phyloP scores from a whole-genome alignment of 176 grass and related monocot genomes.

The Ananas comosus region DNA sequence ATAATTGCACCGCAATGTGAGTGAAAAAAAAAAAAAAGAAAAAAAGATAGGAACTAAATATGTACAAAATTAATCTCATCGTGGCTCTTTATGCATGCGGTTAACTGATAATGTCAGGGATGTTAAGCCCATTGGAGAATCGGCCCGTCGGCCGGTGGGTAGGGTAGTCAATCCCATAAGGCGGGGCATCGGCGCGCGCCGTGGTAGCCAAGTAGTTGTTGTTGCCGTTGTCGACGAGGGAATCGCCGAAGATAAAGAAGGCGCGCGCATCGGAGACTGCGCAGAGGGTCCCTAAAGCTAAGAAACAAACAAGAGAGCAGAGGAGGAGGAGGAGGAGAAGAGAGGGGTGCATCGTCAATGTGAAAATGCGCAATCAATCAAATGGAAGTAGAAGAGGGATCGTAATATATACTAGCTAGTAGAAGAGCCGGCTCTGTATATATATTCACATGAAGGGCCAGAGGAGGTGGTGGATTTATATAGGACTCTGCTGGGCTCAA shows the following conservation, averaged over 20 bases:
- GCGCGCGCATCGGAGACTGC: constrained; percentile 42
- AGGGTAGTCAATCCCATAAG: constrained; percentile 87
- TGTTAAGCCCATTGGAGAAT: constrained; percentile 88
- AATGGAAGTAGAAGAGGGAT: not conserved
- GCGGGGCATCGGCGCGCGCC: constrained; percentile 68
- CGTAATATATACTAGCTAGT: too few relatives aligned
- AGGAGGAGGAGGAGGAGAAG: not conserved
- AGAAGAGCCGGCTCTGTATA: too few relatives aligned
- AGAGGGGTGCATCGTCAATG: not conserved
- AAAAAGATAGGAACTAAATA: not conserved
- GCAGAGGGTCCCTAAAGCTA: not conserved
- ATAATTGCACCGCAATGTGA: not conserved
- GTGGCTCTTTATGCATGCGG: not conserved
- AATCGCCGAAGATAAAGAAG: constrained; percentile 94
- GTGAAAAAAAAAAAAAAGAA: too few relatives aligned
- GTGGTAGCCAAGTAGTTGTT: constrained; percentile 80
- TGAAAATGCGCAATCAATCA: not conserved
- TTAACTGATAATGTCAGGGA: constrained; percentile 83
- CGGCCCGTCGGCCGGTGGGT: constrained; percentile 55
- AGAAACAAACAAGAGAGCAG: not conserved
- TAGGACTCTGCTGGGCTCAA: not conserved
- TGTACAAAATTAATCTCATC: not conserved
- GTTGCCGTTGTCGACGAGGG: constrained; percentile 93
- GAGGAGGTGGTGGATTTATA: not conserved
- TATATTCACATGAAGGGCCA: not conserved